Percentiles rank a stretch among this genome's conserved stretches.
phyloP scores from a whole-genome alignment of 306 rosid genomes.

The Cucumis hystrix region DNA sequence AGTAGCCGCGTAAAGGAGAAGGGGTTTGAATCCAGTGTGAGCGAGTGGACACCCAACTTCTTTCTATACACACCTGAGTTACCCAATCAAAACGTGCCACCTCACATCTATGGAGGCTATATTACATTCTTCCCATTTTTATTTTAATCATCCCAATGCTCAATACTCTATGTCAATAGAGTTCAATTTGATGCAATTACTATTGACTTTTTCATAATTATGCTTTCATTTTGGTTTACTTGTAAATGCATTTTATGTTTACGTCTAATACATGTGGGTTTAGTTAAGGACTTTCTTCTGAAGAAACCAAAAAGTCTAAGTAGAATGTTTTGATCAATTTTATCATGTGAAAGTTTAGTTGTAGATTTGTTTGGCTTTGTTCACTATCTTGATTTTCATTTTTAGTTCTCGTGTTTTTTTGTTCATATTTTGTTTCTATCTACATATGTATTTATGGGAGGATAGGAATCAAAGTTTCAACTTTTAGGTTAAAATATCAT shows the following conservation, averaged over 20 bases:
- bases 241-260: not conserved
- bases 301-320: not conserved
- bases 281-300: not conserved
- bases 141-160: no score
- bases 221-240: not conserved
- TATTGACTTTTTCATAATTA: not conserved
- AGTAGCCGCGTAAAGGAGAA: not conserved
- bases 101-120: not conserved
- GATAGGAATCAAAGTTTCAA: no score
- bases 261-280: not conserved
- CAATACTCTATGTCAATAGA: not conserved
- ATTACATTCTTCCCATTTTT: no score
- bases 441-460: no score
- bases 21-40: not conserved
- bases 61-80: not conserved
- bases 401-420: no score
- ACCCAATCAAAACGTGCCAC: not conserved
- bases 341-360: no score
- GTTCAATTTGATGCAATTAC: not conserved
- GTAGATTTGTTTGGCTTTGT: no score
- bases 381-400: no score
- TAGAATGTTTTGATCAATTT: no score
- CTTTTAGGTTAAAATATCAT: no score
- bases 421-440: no score
- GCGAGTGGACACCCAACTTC: not conserved